A percentile compares a stretch with the other conserved stretches of the same genome.
These are phyloP conservation scores for Bacidia gigantensis DNA, from an alignment of 495 filamentous ascomycete genomes.

Conservation along the genomic window DNA sequence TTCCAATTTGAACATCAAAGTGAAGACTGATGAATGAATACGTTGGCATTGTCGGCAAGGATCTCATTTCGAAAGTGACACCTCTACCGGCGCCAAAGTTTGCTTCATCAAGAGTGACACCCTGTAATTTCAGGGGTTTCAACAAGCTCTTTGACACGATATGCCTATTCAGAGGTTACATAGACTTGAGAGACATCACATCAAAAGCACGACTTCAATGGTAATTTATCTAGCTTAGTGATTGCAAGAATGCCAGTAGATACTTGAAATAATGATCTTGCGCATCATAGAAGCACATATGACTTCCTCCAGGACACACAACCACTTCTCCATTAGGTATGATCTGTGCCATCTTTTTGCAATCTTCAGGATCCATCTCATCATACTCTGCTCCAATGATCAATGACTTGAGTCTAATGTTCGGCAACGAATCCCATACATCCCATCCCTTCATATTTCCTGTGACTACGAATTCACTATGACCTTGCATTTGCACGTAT, in stretches of 20 bases:
- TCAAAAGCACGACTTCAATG: no score
- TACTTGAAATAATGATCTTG: conserved; percentile 9
- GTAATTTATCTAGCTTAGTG: no score
- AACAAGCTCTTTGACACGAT: no score
- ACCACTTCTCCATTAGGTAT: conserved; percentile 6
- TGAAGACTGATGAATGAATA: no score
- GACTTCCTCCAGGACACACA: conserved; percentile 7
- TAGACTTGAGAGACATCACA: no score
- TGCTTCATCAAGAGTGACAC: no score
- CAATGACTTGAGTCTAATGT: conserved; percentile 5
- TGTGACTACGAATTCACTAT: conserved; percentile 9
- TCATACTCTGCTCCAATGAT: conserved; percentile 7
- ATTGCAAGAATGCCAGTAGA: conserved; percentile 2
- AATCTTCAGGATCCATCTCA: conserved; percentile 11
- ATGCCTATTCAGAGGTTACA: no score
- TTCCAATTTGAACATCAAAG: no score
- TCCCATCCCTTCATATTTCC: conserved; percentile 10
- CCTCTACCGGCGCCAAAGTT: no score
- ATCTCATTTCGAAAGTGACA: no score
- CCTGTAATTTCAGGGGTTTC: no score
- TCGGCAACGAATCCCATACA: conserved; percentile 7
- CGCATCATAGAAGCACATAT: conserved; percentile 9
- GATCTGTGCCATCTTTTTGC: conserved; percentile 8
- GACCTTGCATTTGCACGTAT: conserved; percentile 8
- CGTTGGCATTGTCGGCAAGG: no score